Conservation (phyloP, 805 yeast species). For the Suhomyces pyralidae region DNA sequence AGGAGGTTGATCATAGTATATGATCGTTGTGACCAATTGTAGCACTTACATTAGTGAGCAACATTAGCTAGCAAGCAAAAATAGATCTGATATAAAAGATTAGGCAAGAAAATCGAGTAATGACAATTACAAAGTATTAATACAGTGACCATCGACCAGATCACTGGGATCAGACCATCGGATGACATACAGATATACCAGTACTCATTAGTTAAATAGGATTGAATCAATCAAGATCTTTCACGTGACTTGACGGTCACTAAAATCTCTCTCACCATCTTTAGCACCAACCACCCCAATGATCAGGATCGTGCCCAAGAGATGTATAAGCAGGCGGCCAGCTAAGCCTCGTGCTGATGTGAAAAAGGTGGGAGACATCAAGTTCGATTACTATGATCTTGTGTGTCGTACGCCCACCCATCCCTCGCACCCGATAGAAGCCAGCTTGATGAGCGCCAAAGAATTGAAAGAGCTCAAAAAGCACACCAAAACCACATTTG, state of each 20-base stretch:
- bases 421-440: conserved; percentile 34
- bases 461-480: conserved; percentile 19
- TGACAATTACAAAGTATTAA: too few species aligned
- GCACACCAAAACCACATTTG: conserved; percentile 22
- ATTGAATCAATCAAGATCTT: too few species aligned
- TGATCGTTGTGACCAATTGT: not conserved
- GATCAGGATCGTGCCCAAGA: not conserved
- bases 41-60: not conserved
- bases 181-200: not conserved
- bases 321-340: not conserved
- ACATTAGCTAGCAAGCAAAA: not conserved
- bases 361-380: conserved; percentile 1
- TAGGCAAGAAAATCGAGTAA: too few species aligned
- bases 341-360: not conserved
- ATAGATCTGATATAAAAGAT: not conserved
- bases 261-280: not conserved
- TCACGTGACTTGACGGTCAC: not conserved
- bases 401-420: conserved; percentile 31
- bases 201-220: too few species aligned
- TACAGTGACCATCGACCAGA: not conserved
- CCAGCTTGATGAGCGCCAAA: conserved; percentile 20
- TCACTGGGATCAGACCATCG: not conserved
- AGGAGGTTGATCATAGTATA: too few species aligned
- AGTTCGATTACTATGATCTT: conserved; percentile 36
- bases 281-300: not conserved